phyloP scores from a whole-genome alignment of 2,329 filamentous ascomycete species.

The Tolypocladium sp. region DNA sequence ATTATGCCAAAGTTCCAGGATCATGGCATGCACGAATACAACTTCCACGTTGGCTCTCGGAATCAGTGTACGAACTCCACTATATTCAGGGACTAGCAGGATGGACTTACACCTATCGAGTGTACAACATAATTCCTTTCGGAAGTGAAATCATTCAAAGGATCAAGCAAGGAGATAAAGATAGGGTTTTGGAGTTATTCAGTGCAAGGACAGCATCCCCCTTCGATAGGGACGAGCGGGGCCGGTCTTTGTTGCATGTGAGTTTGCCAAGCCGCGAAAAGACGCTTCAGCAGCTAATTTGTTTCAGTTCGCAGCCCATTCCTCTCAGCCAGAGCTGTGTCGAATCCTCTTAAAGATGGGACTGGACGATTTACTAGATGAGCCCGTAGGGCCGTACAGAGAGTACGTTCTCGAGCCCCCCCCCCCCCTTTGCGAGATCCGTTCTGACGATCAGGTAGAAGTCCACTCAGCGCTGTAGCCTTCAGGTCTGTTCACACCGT shows the following conservation, averaged over 20 bases:
- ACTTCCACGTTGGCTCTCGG: neutral
- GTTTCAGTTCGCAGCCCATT: neutral
- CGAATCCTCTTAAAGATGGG: neutral
- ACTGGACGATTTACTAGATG: neutral
- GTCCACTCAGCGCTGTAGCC: neutral
- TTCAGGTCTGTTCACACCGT: neutral
- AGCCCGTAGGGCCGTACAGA: no score
- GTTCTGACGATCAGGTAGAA: neutral
- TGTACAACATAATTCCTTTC: neutral
- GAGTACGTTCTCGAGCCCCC: no score
- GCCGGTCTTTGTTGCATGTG: neutral
- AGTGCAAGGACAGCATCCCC: neutral
- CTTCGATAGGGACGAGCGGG: neutral
- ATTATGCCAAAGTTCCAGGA: neutral
- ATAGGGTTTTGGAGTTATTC: neutral
- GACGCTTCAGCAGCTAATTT: neutral
- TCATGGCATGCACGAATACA: neutral
- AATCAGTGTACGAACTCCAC: neutral
- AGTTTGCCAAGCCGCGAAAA: neutral
- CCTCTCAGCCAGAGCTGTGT: neutral
- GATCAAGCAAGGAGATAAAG: neutral
- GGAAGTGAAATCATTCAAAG: neutral
- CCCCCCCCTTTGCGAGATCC: neutral
- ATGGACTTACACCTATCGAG: neutral
- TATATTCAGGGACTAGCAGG: neutral